These are phyloP conservation scores for Pilobolus umbonatus DNA, from an alignment of 192 early-diverging fungal species.

Conservation along the genomic window DNA sequence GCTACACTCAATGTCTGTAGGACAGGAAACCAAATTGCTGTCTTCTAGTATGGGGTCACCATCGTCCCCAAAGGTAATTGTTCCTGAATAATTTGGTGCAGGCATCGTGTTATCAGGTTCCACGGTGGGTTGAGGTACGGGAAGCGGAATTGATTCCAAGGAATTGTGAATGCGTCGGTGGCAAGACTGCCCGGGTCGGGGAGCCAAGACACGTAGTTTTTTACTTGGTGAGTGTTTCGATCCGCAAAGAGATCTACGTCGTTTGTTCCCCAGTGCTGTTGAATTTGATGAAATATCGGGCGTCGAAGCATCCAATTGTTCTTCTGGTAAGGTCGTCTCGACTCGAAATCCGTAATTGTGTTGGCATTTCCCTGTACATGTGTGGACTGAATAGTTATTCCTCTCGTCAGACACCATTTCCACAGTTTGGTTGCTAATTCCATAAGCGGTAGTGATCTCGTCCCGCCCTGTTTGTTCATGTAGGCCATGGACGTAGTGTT, in stretches of 20 bases:
- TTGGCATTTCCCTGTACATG: not conserved
- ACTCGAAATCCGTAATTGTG: constrained; percentile 17
- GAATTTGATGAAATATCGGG: constrained; percentile 2
- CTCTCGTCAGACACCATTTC: constrained; percentile 6
- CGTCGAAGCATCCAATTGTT: constrained; percentile 17
- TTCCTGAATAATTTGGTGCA: constrained; percentile 15
- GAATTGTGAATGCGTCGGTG: constrained; percentile 15
- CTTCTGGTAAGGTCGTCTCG: constrained; percentile 12
- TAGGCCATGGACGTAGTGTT: not conserved
- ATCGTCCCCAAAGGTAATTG: constrained; percentile 15
- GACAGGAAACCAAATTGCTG: constrained; percentile 25
- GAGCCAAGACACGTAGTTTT: constrained; percentile 28
- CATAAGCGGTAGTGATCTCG: not conserved
- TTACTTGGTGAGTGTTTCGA: not conserved
- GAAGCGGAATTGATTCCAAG: constrained; percentile 11
- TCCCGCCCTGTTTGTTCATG: constrained; percentile 11
- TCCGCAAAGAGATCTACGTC: constrained; percentile 33
- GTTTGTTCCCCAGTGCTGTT: constrained; percentile 13
- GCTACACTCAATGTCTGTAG: constrained; percentile 5
- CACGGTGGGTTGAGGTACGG: constrained; percentile 29
- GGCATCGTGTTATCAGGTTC: constrained; percentile 22
- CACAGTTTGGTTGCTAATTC: not conserved
- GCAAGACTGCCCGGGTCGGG: constrained; percentile 8
- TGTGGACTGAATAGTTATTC: not conserved
- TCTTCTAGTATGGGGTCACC: constrained; percentile 23